These are phyloP conservation scores for Periconia sp. DNA, from an alignment of 2,329 filamentous ascomycete species.

Conservation along the genomic window DNA sequence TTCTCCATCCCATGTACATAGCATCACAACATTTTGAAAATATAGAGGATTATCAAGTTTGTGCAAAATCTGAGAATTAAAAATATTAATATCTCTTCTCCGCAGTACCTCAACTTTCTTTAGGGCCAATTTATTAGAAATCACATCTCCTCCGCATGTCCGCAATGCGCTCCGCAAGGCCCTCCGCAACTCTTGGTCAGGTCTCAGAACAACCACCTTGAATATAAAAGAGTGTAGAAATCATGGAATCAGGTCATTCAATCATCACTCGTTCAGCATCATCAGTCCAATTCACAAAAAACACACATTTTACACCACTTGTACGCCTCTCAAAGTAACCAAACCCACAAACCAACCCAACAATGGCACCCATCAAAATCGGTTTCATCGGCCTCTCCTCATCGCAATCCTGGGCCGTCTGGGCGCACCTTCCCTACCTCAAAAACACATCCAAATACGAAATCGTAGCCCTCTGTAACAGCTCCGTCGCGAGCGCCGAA, in stretches of 20 bases:
- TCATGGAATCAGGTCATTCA: neutral
- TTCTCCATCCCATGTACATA: neutral
- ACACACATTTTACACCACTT: neutral
- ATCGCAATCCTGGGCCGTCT: conserved; percentile 15
- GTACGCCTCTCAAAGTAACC: neutral
- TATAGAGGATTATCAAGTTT: neutral
- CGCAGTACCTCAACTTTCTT: neutral
- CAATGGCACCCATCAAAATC: conserved; percentile 31
- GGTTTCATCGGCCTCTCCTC: conserved; percentile 29
- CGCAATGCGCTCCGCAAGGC: conserved; percentile 16
- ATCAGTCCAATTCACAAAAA: neutral
- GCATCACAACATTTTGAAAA: neutral
- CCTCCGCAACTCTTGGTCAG: conserved; percentile 11
- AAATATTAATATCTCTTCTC: neutral
- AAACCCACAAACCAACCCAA: neutral
- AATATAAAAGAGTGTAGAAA: conserved; percentile 1
- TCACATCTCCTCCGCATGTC: conserved; percentile 13
- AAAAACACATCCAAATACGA: conserved; percentile 41
- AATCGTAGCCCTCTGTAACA: conserved; percentile 53
- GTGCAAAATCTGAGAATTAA: neutral
- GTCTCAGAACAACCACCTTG: neutral
- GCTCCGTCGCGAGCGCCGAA: conserved; percentile 41
- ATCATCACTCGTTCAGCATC: neutral
- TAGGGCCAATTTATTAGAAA: neutral
- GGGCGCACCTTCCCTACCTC: conserved; percentile 43